Evolutionary conservation across 148 eudicot species (phyloP), one percentile per base, ranked within the genome.

Genomic region (Dysphania ambrosioides): DNA sequence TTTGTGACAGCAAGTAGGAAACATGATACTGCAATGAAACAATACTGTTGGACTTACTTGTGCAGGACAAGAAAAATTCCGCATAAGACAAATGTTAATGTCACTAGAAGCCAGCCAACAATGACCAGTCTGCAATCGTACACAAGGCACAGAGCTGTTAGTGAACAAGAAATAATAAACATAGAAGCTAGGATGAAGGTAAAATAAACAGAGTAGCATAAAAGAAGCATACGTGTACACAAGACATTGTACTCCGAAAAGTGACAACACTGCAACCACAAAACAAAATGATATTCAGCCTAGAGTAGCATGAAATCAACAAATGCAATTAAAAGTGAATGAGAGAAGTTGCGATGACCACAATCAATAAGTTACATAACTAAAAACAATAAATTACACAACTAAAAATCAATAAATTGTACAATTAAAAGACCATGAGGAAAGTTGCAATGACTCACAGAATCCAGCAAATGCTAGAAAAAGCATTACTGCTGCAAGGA

Each of bases 401-500:
- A n/a, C n/a, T n/a, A n/a, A n/a, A n/a, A n/a, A n/a, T n/a, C n/a
- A n/a, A n/a, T n/a, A n/a, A n/a, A n/a, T n/a, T n/a, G n/a, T n/a
- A n/a, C n/a, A n/a, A n/a, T n/a, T n/a, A n/a, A n/a, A 12, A 70
- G 72, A 44, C n/a, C n/a, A 71, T 21, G 34, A 32, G 49, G 62
- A 31, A 32, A 63, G 29, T n/a, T n/a, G 69, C 79, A 58, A 24
- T 53, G 6, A 75, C 97, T 87, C 81, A 94, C 98, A 63, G 82
- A 94, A 92, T 76, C 98, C 98, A 49, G 92, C 77, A 62, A 87
- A 78, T 49, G 93, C 91, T 74, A 91, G 38, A 11, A 83, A 36
- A 78, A 94, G 96, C 96, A 91, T 94, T 8, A 88, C 83, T 27
- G 97, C 93, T 51, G 98, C 90, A 74, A 90, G 85, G 21, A 90